Evolutionary conservation across 495 filamentous ascomycete genomes (phyloP).

Genomic region (Podospora tetraspora): DNA sequence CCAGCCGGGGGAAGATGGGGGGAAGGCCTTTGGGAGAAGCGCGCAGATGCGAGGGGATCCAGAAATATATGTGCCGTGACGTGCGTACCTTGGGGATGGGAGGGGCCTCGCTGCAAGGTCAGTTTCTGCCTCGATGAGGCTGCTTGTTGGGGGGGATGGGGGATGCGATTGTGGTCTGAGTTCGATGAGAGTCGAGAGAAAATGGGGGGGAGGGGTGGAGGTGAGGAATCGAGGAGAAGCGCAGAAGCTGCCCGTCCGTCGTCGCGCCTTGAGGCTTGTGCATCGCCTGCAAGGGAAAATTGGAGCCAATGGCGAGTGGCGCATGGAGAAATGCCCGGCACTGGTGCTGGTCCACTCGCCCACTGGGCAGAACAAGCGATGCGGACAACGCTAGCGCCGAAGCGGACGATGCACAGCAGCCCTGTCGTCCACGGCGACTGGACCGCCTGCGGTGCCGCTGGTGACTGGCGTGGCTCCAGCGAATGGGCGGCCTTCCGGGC

Average conservation of each 20-base stretch:
- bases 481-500: not conserved
- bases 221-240: conserved; percentile 7
- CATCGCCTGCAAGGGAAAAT: conserved; percentile 11
- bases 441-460: not conserved
- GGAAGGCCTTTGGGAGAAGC: not conserved
- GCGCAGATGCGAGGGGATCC: not conserved
- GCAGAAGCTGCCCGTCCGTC: not conserved
- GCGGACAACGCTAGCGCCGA: conserved; percentile 8
- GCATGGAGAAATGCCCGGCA: conserved; percentile 1
- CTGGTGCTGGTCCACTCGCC: not conserved
- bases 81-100: not conserved
- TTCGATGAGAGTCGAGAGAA: not conserved
- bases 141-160: not conserved
- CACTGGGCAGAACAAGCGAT: not conserved
- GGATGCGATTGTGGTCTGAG: not conserved
- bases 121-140: conserved; percentile 1
- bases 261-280: not conserved
- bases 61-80: not conserved
- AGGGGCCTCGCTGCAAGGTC: conserved; percentile 1
- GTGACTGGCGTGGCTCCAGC: not conserved
- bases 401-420: not conserved
- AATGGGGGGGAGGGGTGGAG: conserved; percentile 16
- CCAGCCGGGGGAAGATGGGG: not conserved
- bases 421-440: not conserved
- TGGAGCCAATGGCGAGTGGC: not conserved